Evolutionary conservation across 805 yeast species (phyloP).

Genomic region (Yarrowia sp.): DNA sequence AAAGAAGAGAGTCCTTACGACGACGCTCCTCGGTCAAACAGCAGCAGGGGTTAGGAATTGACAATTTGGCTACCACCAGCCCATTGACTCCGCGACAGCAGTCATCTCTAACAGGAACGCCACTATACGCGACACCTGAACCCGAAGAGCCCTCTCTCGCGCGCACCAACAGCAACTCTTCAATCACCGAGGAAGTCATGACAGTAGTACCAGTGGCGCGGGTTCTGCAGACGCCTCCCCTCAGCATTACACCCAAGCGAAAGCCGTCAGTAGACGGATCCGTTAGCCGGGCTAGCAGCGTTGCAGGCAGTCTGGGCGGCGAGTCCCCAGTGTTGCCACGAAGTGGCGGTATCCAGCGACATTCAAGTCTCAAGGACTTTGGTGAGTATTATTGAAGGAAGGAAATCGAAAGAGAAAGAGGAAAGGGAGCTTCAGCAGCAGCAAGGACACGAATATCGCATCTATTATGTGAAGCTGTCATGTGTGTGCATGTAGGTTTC

Average conservation of each 20-base stretch:
- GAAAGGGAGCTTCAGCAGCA: no score
- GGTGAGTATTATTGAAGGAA: slow-evolving; percentile 4
- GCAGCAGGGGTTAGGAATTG: background rate
- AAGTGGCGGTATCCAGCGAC: slow-evolving; percentile 1
- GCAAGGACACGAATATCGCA: background rate
- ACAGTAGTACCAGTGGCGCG: background rate
- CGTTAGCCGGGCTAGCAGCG: background rate
- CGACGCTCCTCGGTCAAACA: background rate
- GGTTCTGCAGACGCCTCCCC: slow-evolving; percentile 10
- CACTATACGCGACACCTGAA: background rate
- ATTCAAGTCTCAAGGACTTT: slow-evolving; percentile 12
- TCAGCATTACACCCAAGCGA: background rate
- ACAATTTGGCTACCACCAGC: background rate
- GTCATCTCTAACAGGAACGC: background rate
- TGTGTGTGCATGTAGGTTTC: no score
- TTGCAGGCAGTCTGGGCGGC: background rate
- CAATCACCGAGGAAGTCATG: slow-evolving; percentile 13
- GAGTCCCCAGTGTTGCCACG: slow-evolving; percentile 5
- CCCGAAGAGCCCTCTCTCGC: background rate
- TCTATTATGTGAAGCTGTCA: background rate
- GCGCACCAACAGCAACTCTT: slow-evolving; percentile 13
- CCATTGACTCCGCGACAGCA: background rate
- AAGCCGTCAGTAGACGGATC: background rate
- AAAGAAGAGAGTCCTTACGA: slow-evolving; percentile 14
- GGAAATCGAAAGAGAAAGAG: background rate